Conservation (phyloP, 257 asterid species). For the Verbena officinalis region DNA sequence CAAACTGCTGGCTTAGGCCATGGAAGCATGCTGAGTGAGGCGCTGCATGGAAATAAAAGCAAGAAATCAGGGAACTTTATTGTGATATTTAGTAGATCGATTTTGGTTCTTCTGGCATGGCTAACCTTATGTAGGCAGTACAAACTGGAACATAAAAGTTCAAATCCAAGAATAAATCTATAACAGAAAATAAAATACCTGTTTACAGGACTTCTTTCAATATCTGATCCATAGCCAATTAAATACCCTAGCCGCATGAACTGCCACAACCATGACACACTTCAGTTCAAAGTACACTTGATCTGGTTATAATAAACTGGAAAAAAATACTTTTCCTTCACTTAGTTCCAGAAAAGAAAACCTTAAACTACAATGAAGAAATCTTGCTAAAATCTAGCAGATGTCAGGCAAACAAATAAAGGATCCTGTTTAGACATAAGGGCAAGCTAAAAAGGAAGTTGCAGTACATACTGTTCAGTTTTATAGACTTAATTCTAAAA, state of each 20-base stretch:
- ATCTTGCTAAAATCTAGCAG: slow-evolving; percentile 22
- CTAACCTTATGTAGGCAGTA: slow-evolving; percentile 12
- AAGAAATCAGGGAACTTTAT: slow-evolving; percentile 29
- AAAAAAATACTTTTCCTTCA: slow-evolving; percentile 14
- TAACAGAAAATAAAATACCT: slow-evolving; percentile 52
- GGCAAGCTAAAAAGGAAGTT: slow-evolving; percentile 19
- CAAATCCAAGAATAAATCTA: slow-evolving; percentile 1
- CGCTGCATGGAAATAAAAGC: slow-evolving; percentile 54
- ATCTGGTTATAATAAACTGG: slow-evolving; percentile 25
- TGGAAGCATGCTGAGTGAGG: slow-evolving; percentile 95
- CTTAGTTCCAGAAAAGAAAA: not conserved
- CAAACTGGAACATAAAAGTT: slow-evolving; percentile 16
- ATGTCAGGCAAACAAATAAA: slow-evolving; percentile 10
- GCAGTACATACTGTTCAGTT: slow-evolving; percentile 13
- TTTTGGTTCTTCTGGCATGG: slow-evolving; percentile 26
- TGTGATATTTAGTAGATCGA: slow-evolving; percentile 5
- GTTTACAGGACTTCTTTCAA: slow-evolving; percentile 93
- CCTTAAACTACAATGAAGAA: slow-evolving; percentile 6
- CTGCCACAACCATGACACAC: slow-evolving; percentile 58
- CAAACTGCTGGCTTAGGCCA: slow-evolving; percentile 99
- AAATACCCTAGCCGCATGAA: slow-evolving; percentile 96
- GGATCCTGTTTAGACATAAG: slow-evolving; percentile 15
- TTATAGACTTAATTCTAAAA: slow-evolving; percentile 17
- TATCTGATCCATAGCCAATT: slow-evolving; percentile 86
- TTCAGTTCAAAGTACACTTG: slow-evolving; percentile 29